These are phyloP conservation scores for Arachis hypogaea DNA, from an alignment of 306 rosid genomes.

Conservation along the genomic window DNA sequence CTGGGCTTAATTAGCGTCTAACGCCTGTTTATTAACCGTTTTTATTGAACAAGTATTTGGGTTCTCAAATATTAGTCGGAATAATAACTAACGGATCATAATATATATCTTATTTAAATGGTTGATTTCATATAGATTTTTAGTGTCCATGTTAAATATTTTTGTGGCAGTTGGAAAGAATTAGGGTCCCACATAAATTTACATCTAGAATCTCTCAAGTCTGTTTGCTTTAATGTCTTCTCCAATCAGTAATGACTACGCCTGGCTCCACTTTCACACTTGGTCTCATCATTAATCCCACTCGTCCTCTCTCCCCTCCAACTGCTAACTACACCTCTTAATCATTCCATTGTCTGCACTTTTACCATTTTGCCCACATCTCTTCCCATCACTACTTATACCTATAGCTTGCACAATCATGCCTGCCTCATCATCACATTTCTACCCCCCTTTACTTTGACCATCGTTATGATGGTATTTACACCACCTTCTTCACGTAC, in stretches of 20 bases:
- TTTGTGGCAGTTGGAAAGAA: no score
- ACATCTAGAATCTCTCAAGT: conserved; percentile 36
- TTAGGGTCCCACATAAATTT: background rate
- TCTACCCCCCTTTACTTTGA: conserved; percentile 35
- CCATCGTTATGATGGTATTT: background rate
- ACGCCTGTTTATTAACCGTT: no score
- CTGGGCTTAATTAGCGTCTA: no score
- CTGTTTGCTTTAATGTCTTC: background rate
- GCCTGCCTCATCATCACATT: conserved; percentile 36
- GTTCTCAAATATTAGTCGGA: no score
- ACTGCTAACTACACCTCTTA: conserved; percentile 25
- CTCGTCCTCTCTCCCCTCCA: conserved; percentile 27
- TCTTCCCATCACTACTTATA: background rate
- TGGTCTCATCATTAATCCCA: conserved; percentile 49
- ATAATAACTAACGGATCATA: no score
- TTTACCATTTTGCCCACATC: conserved; percentile 30
- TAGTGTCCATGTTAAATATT: no score
- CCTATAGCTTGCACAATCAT: conserved; percentile 14
- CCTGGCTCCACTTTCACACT: conserved; percentile 47
- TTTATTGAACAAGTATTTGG: no score
- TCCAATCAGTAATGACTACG: conserved; percentile 6
- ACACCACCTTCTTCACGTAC: background rate
- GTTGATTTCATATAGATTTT: no score
- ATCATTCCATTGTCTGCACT: conserved; percentile 28
- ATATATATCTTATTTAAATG: no score